Percentiles rank a stretch among this genome's conserved stretches.
Evolutionary conservation across 108 stramenopile genomes (phyloP).

Genomic region (Cyclotella sp.): DNA sequence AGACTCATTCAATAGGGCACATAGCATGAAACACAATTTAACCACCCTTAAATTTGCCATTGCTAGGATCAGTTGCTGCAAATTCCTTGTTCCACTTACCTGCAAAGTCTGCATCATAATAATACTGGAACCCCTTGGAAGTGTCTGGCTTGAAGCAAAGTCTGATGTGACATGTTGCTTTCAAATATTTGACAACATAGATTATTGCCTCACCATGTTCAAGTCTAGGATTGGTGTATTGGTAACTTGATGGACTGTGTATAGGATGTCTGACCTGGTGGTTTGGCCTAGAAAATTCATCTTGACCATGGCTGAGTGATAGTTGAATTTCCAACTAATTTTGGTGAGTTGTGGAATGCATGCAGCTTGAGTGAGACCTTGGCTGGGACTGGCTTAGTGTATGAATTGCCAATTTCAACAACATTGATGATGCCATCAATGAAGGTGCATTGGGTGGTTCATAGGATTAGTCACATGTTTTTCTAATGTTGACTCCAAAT

Average conservation of each 20-base stretch:
- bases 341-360: too few relatives aligned
- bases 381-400: too few relatives aligned
- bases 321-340: slow-evolving; percentile 28
- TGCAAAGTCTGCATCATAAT: too few relatives aligned
- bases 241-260: slow-evolving; percentile 15
- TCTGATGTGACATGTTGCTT: slow-evolving; percentile 11
- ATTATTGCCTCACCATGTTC: slow-evolving; percentile 25
- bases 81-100: slow-evolving; percentile 10
- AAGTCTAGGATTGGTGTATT: not conserved
- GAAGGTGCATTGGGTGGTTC: too few relatives aligned
- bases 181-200: too few relatives aligned
- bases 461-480: too few relatives aligned
- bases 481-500: too few relatives aligned
- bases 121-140: not conserved
- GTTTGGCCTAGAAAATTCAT: slow-evolving; percentile 34
- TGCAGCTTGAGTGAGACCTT: too few relatives aligned
- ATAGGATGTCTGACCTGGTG: slow-evolving; percentile 28
- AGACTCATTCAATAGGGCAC: not conserved
- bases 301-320: slow-evolving; percentile 31
- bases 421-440: too few relatives aligned
- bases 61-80: slow-evolving; percentile 2
- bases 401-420: too few relatives aligned
- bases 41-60: slow-evolving; percentile 26
- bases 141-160: slow-evolving; percentile 19
- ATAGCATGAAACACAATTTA: slow-evolving; percentile 3